Evolutionary conservation across 306 rosid species (phyloP), one percentile per base, ranked within the genome.

Genomic region (Albizia julibrissin): DNA sequence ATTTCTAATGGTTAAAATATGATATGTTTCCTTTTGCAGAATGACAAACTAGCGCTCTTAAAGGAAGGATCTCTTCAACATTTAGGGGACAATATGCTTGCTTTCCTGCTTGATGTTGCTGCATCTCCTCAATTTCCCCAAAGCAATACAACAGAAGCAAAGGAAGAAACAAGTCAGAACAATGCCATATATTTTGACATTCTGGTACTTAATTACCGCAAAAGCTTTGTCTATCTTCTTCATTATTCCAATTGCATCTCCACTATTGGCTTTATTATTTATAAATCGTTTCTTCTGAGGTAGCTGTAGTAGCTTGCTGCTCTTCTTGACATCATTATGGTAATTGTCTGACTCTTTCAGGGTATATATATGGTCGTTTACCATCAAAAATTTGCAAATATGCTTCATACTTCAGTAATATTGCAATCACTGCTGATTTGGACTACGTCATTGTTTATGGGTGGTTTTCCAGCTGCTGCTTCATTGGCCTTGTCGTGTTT

Each of bases 71-170:
- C 99, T 85, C 94, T 95, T 87, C 99, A 95, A 85, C 99, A 93
- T 87, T 97, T 95, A 81, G 99, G 99, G 80, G 99, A 95, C 82
- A 95, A 95, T 83, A 93, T 95, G 98, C 98, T 95, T 85, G 91
- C 97, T 80, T 95, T 91, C 92, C 89, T 95, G 88, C 91, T 92
- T 82, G 93, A 89, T 66, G 24, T 82, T 77, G 94, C 90, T 78
- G 88, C 95, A 24, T 89, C 95, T 71, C 70, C 97, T 77, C 83
- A 93, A 42, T 85, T 93, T 92, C 94, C 98, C 9, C 79, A 82
- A 77, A 84, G 50, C 80, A 87, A 77, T 40, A 78, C 84, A 86
- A 78, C 68, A 50, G 90, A 81, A 81, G 75, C 85, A 73, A 88
- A 82, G 81, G 89, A 87, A 76, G 88, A 80, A 78, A 27, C 44